Percentiles rank a stretch among this genome's conserved stretches.
These are phyloP conservation scores for Albugo laibachii DNA, from an alignment of 352 stramenopile species.

Conservation along the genomic window DNA sequence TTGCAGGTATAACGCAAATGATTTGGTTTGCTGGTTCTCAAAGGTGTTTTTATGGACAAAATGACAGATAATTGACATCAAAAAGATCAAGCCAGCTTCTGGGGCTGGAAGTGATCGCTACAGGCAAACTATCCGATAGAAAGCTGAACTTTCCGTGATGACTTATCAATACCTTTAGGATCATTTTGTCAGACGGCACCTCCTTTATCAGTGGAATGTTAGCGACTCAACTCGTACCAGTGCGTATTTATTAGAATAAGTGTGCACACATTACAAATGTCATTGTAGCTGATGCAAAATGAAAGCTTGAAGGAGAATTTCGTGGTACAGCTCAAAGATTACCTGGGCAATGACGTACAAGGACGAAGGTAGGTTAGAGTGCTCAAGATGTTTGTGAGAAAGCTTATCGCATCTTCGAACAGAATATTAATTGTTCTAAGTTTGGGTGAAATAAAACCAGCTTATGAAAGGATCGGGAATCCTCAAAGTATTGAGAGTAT, in stretches of 20 bases:
- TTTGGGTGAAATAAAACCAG: slow-evolving; percentile 55
- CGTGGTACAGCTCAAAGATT: slow-evolving; percentile 73
- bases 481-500: slow-evolving; percentile 56
- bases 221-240: slow-evolving; percentile 52
- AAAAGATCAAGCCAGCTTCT: slow-evolving; percentile 72
- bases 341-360: slow-evolving; percentile 65
- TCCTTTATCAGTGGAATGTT: slow-evolving; percentile 78
- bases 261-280: neutral
- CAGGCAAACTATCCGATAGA: slow-evolving; percentile 11
- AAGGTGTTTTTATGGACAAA: neutral
- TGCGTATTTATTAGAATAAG: slow-evolving; percentile 9
- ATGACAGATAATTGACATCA: slow-evolving; percentile 53
- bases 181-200: slow-evolving; percentile 61
- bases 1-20: slow-evolving; percentile 18
- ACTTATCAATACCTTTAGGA: slow-evolving; percentile 9
- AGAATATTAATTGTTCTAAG: slow-evolving; percentile 73
- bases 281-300: slow-evolving; percentile 48
- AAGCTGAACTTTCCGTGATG: neutral
- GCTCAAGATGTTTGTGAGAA: neutral
- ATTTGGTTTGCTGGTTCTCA: neutral
- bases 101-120: slow-evolving; percentile 58
- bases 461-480: slow-evolving; percentile 48
- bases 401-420: neutral
- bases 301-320: slow-evolving; percentile 68
- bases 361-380: slow-evolving; percentile 20